Percentiles rank a stretch among this genome's conserved stretches.
These are phyloP conservation scores for Arthrobotrys entomopaga DNA, from an alignment of 2,329 filamentous ascomycete genomes.

Conservation along the genomic window DNA sequence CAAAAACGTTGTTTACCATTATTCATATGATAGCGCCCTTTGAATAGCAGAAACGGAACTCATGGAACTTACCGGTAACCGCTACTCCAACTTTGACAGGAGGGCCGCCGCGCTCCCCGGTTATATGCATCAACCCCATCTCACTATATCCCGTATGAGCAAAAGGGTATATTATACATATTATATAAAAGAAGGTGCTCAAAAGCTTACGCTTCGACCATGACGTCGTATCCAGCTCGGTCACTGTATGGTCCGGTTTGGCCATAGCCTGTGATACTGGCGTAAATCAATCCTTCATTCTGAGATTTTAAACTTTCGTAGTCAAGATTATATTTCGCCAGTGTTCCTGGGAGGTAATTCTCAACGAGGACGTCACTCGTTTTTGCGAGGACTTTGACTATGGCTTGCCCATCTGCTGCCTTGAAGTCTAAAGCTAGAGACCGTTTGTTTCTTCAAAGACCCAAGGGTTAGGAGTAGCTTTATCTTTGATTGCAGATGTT, in stretches of 20 bases:
- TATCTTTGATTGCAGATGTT: background rate
- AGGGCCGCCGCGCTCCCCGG: conserved; percentile 83
- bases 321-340: conserved; percentile 92
- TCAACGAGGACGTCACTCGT: conserved; percentile 94
- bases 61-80: conserved; percentile 69
- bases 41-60: background rate
- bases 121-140: conserved; percentile 98
- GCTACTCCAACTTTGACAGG: conserved; percentile 98
- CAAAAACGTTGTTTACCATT: background rate
- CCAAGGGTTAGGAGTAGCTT: background rate
- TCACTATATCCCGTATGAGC: conserved; percentile 64
- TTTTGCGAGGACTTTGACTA: conserved; percentile 83
- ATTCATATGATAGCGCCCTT: background rate
- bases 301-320: conserved; percentile 81
- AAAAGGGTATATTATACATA: background rate
- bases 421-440: conserved; percentile 92
- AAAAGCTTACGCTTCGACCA: conserved; percentile 81
- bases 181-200: no score
- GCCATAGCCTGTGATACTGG: conserved; percentile 95
- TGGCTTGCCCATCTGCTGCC: conserved; percentile 81
- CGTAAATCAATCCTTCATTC: conserved; percentile 89
- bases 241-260: conserved; percentile 90
- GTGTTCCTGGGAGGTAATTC: conserved; percentile 89
- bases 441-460: conserved; percentile 84
- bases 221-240: conserved; percentile 95